Conservation (phyloP, 257 asterid species). For the Nicotiana benthamiana region DNA sequence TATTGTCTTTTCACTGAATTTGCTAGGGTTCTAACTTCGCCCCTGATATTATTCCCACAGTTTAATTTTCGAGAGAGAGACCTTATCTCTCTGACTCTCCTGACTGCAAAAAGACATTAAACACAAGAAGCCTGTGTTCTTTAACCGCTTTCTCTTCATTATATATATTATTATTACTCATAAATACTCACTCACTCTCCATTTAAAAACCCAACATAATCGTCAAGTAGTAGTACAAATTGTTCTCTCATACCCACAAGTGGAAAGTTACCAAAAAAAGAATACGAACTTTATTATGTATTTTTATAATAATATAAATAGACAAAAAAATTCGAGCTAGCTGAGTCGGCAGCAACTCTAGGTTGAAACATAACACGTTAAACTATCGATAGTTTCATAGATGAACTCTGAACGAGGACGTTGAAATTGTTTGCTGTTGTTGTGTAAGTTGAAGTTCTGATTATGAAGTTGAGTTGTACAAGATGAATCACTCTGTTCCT, state of each 20-base stretch:
- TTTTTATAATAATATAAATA: no score
- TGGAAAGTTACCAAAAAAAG: neutral
- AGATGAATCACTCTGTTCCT: constrained; percentile 16
- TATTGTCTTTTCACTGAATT: neutral
- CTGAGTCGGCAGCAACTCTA: neutral
- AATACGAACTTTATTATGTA: no score
- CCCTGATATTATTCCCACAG: no score
- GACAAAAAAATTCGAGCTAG: neutral
- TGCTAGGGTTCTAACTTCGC: no score
- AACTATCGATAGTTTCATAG: neutral
- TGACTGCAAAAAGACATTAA: neutral
- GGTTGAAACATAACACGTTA: neutral
- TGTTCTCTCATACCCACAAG: no score
- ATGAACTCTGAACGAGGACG: neutral
- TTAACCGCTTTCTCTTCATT: neutral
- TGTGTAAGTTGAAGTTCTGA: neutral
- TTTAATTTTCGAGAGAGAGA: neutral
- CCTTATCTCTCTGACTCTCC: neutral
- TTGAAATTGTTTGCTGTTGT: no score
- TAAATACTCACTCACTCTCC: neutral
- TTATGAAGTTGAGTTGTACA: neutral
- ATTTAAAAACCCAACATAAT: neutral
- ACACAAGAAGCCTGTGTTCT: neutral
- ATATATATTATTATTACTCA: neutral
- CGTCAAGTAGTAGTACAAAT: no score